Percentiles rank a stretch among this genome's conserved stretches.
Evolutionary conservation across 2,329 filamentous ascomycete species (phyloP).

Genomic region (Arthrobotrys sphaeroides): DNA sequence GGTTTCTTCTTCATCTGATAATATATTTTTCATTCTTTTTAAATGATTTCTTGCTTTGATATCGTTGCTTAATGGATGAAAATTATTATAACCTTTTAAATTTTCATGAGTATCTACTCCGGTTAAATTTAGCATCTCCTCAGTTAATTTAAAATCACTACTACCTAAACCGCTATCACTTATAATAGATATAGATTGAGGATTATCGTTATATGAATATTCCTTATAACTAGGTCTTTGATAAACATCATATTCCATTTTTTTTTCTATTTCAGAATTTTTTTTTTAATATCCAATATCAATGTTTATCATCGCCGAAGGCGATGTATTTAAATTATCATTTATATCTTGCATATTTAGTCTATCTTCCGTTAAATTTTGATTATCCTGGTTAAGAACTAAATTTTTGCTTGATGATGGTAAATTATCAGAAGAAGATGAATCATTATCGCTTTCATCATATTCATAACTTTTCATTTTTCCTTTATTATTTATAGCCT

Average conservation of each 20-base stretch:
- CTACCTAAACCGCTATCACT: conserved; percentile 11
- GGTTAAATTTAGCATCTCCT: conserved; percentile 9
- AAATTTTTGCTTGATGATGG: not conserved
- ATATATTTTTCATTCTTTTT: not conserved
- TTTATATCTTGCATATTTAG: not conserved
- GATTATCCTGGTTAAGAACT: not conserved
- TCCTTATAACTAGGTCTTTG: not conserved
- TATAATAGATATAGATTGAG: conserved; percentile 23
- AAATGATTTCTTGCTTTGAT: not conserved
- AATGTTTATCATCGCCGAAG: not conserved
- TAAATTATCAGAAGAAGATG: not conserved
- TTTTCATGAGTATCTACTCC: not conserved
- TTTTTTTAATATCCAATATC: conserved; percentile 14
- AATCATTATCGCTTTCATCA: not conserved
- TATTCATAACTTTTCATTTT: not conserved
- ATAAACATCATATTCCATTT: conserved; percentile 16
- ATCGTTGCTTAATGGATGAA: not conserved
- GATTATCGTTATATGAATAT: conserved; percentile 20
- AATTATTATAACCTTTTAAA: conserved; percentile 5
- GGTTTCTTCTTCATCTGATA: not conserved
- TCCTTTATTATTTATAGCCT: not conserved
- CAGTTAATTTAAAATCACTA: conserved; percentile 17
- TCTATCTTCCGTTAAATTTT: not conserved
- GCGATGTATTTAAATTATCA: not conserved
- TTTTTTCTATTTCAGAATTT: conserved; percentile 28